phyloP scores from a whole-genome alignment of 306 rosid species.

The Sindora glabra region DNA sequence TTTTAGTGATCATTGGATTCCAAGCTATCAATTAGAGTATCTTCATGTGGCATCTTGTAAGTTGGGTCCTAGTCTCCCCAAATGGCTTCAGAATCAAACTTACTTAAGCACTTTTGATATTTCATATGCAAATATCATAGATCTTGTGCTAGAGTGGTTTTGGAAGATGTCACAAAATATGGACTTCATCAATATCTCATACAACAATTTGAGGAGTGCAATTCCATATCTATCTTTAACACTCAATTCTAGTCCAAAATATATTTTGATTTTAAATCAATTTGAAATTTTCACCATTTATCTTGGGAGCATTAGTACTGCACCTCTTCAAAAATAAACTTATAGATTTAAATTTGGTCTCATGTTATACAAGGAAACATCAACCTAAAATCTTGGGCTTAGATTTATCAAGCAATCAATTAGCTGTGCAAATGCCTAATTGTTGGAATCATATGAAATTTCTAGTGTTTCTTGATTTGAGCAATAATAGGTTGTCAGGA shows the following conservation, averaged over 20 bases:
- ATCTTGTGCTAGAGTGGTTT: slow-evolving; percentile 5
- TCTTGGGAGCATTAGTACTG: not conserved
- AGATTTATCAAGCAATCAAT: slow-evolving; percentile 10
- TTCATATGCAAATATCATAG: not conserved
- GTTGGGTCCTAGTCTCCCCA: slow-evolving; percentile 17
- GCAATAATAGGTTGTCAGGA: slow-evolving; percentile 1
- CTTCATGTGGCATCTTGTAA: not conserved
- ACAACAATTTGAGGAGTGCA: slow-evolving; percentile 12
- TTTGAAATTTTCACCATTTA: not conserved
- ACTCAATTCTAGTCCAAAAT: not conserved
- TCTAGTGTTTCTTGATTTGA: too few species aligned
- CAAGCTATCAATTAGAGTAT: not conserved
- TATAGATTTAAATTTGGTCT: not conserved
- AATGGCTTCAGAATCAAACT: slow-evolving; percentile 18
- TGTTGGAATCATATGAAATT: not conserved
- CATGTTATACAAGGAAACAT: not conserved
- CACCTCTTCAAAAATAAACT: slow-evolving; percentile 7
- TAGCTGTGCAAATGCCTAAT: not conserved
- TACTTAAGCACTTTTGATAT: not conserved
- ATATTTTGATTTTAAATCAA: slow-evolving; percentile 17
- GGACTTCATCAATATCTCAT: not conserved
- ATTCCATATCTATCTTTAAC: not conserved
- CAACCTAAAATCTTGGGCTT: not conserved
- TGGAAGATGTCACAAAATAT: slow-evolving; percentile 8
- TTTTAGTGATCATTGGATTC: not conserved